Percentiles rank a stretch among this genome's conserved stretches.
These are phyloP conservation scores for Lactarius evosmus DNA, from an alignment of 768 basidiomycete species.

Conservation along the genomic window DNA sequence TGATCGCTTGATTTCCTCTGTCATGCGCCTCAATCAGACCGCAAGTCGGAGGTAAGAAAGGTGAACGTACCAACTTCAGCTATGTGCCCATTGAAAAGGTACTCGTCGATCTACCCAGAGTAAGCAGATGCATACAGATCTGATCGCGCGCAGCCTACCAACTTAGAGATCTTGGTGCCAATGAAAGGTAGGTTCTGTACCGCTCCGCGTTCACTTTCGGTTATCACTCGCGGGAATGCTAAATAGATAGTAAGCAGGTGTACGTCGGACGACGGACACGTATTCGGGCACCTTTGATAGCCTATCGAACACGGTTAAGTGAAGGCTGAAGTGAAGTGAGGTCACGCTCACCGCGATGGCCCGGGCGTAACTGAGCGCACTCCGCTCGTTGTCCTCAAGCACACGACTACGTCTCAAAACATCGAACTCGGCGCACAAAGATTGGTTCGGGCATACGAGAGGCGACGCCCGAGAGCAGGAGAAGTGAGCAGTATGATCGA, in stretches of 20 bases:
- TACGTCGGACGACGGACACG: not conserved
- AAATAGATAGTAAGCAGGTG: not conserved
- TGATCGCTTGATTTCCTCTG: conserved; percentile 44
- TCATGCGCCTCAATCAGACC: conserved; percentile 31
- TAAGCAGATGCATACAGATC: not conserved
- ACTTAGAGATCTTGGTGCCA: conserved; percentile 38
- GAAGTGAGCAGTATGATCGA: conserved; percentile 42
- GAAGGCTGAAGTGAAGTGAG: conserved; percentile 29
- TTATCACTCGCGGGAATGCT: conserved; percentile 38
- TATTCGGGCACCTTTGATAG: conserved; percentile 44
- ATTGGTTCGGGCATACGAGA: conserved; percentile 66
- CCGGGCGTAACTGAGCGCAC: conserved; percentile 68
- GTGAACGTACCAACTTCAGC: conserved; percentile 51
- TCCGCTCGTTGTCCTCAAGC: conserved; percentile 64
- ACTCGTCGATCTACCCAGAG: conserved; percentile 57
- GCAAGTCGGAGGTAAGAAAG: not conserved
- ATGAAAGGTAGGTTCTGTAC: conserved; percentile 37
- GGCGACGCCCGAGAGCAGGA: conserved; percentile 65
- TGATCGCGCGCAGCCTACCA: conserved; percentile 31
- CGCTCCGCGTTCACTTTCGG: conserved; percentile 29
- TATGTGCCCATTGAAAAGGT: conserved; percentile 50
- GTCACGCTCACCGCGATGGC: conserved; percentile 55
- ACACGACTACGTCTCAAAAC: conserved; percentile 55
- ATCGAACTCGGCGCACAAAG: conserved; percentile 53
- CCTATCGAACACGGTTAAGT: conserved; percentile 32